These are phyloP conservation scores for Nigrograna mackinnonii DNA, from an alignment of 2,329 filamentous ascomycete genomes.

Conservation along the genomic window DNA sequence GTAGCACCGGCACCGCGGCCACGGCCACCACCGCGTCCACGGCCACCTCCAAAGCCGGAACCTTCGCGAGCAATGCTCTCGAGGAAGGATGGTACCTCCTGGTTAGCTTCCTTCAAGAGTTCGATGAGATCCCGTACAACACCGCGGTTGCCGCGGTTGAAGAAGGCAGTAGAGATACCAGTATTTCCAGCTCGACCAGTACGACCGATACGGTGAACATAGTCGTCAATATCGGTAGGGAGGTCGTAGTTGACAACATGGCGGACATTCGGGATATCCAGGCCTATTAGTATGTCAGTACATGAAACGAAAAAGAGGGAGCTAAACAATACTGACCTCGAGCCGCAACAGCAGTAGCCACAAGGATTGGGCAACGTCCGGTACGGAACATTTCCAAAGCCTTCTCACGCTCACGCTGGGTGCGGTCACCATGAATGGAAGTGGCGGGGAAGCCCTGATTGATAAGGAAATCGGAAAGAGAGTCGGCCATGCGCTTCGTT, in stretches of 20 bases:
- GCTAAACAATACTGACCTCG: slow-evolving; percentile 44
- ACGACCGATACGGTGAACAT: slow-evolving; percentile 99
- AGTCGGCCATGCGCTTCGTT: slow-evolving; percentile 99
- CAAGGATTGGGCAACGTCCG: slow-evolving; percentile 91
- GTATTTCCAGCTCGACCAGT: slow-evolving; percentile 99
- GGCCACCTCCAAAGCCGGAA: slow-evolving; percentile 74
- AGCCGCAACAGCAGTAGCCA: slow-evolving; percentile 95
- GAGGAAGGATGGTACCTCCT: slow-evolving; percentile 91
- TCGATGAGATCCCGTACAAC: slow-evolving; percentile 96
- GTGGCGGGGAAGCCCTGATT: slow-evolving; percentile 98
- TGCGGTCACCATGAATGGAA: slow-evolving; percentile 97
- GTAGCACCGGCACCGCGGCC: slow-evolving; percentile 71
- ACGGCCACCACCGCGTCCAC: slow-evolving; percentile 63
- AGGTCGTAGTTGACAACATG: slow-evolving; percentile 99
- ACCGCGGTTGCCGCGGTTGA: slow-evolving; percentile 99
- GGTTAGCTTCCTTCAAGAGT: slow-evolving; percentile 98
- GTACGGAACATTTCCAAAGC: slow-evolving; percentile 97
- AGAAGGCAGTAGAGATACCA: slow-evolving; percentile 97
- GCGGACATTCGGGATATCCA: slow-evolving; percentile 94
- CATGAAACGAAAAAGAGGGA: slow-evolving; percentile 1
- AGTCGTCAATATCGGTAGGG: slow-evolving; percentile 98
- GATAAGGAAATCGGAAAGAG: slow-evolving; percentile 95
- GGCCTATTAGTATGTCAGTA: slow-evolving; percentile 41
- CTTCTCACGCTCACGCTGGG: slow-evolving; percentile 97
- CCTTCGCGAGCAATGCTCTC: slow-evolving; percentile 97